Evolutionary conservation across 345 rosid genomes (phyloP), one percentile per base, ranked within the genome.

Genomic region (Aegle marmelos): DNA sequence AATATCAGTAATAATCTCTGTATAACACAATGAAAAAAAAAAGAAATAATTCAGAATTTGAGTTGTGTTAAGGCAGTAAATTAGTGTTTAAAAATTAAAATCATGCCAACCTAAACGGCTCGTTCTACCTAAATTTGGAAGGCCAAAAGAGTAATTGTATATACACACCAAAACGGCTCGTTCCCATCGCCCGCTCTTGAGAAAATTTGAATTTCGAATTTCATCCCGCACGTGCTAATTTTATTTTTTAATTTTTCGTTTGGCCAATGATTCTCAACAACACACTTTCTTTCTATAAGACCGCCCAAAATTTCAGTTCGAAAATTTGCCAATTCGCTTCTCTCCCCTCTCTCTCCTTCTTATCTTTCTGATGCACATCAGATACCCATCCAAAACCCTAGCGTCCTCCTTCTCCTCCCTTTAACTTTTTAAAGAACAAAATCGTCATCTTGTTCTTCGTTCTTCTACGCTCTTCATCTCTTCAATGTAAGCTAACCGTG

Each of bases 291-390:
- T 64, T 36, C 41, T 70, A 53, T 33, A 77, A 80, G 19, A 70
- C 89, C 88, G 88, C 88, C 87, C 82, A 75, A 62, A 50, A 64
- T 58, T 45, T 79, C 72, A 64, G 41, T 83, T 81, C 24, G 76
- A 81, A 82, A 80, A 73, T 54, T 83, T 68, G 83, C 85, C 82
- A 68, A 64, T 68, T 71, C 70, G 56, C 72, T 68, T 68, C 78
- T 78, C 79, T 57, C 70, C 4, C 25, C 72, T 41, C 22, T 64
- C 64, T 17, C 50, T 11, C 41, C 59, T 39, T 53, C 17, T 69
- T 54, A 14, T 10, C 1, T 56, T 50, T 48, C 59, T 30, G 64
- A 33, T 53, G 70, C 76, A 14, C 34, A 36, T 60, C 62, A 53
- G 41, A n/a, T 1, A 9, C 65, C 71, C 75, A 4, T 59, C 36